Base-by-base conservation (phyloP, 106 monocot genomes). In the Posidonia australis region DNA sequence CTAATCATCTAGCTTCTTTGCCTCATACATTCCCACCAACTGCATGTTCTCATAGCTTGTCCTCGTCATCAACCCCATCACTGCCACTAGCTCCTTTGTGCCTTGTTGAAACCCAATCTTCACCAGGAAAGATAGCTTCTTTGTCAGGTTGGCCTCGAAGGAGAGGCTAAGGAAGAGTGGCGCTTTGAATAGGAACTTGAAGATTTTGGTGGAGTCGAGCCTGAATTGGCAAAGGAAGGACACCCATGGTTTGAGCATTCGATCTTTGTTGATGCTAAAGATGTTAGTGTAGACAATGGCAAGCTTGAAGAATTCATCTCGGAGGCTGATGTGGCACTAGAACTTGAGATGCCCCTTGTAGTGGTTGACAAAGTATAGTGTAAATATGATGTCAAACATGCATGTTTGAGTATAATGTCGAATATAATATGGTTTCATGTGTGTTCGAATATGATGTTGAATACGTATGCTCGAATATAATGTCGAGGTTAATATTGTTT, bases 21-120 rank as follows among this genome's bases (percentile, higher is more conserved):
- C 31, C 9, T 23, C 81, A 9, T n/a, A n/a, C n/a, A n/a, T n/a
- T n/a, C 84, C 28, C 52, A 84, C 84, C 72, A 29, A 72, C 70
- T 84, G 89, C 79, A 89, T 72, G 73, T 84, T 89, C 68, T 77
- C 66, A 25, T 72, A 72, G 82, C 89, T 89, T 51, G 87, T 83
- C 64, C 84, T 60, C 20, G 84, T 80, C 18, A 51, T 46, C 9
- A 77, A 73, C 3, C 84, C 89, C 14, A 80, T 12, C 13, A 82
- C 89, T 23, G 47, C 43, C 1, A 77, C 84, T 47, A 84, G 28
- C 60, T 82, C 89, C 67, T 60, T 74, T 0, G 89, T 84, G 25
- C 79, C 64, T 16, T 73, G 70, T 29, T 30, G 52, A 75, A 84
- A 77, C 11, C 89, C 89, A 9, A 89, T 54, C 75, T 89, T 89